Evolutionary conservation across 768 basidiomycete genomes (phyloP).

Genomic region (Agrocybe pediades): DNA sequence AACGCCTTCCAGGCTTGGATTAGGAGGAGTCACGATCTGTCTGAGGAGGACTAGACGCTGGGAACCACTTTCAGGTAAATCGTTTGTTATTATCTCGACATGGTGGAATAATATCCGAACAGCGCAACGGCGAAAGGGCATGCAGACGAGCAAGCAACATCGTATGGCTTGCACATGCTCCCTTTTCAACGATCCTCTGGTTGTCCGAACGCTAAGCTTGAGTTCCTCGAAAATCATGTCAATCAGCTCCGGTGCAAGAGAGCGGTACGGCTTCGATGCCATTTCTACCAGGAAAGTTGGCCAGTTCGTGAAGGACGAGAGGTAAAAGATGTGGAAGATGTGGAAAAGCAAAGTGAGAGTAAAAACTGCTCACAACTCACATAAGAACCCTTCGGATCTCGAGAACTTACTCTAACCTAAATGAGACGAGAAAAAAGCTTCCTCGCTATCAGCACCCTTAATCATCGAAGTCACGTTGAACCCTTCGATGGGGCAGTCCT

Average conservation of each 20-base stretch:
- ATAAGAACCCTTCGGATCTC: no score
- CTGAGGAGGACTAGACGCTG: neutral
- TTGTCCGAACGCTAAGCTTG: neutral
- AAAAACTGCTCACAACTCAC: no score
- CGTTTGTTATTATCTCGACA: neutral
- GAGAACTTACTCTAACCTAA: no score
- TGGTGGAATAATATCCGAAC: constrained; percentile 1
- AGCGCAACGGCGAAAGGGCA: constrained; percentile 1
- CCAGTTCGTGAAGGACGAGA: no score
- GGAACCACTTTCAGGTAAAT: neutral
- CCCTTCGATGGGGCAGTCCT: no score
- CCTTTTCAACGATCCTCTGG: neutral
- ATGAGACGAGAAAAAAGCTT: no score
- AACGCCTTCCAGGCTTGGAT: neutral
- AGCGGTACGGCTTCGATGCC: neutral
- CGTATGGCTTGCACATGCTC: neutral
- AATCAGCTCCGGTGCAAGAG: constrained; percentile 3
- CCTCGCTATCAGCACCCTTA: no score
- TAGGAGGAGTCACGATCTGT: neutral
- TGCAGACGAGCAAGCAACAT: constrained; percentile 2
- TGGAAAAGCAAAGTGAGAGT: no score
- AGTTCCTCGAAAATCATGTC: constrained; percentile 3
- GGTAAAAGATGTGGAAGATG: neutral
- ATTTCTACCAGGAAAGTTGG: neutral
- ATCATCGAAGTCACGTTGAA: no score